These are phyloP conservation scores for Phylloboletellus chloephorus DNA, from an alignment of 1,284 basidiomycete genomes.

Conservation along the genomic window DNA sequence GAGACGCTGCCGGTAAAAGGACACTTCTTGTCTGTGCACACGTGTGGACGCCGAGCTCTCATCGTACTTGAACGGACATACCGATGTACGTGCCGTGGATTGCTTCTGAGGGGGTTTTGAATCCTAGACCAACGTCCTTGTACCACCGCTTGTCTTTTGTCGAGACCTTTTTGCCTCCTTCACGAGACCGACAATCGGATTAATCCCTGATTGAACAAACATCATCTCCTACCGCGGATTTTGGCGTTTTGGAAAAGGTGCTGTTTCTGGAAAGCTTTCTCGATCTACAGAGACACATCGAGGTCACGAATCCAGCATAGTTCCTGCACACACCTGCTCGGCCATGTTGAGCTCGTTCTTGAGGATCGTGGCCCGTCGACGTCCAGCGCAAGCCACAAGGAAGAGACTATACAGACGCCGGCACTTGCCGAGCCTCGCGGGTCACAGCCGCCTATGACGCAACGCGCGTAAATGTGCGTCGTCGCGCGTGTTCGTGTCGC, in stretches of 20 bases:
- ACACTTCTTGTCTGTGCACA: constrained; percentile 91
- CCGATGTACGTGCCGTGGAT: constrained; percentile 97
- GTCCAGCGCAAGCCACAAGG: constrained; percentile 38
- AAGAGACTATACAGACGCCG: constrained; percentile 48
- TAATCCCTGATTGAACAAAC: constrained; percentile 11
- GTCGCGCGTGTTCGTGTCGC: constrained; percentile 12
- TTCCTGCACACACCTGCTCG: constrained; percentile 26
- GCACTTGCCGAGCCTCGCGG: constrained; percentile 32
- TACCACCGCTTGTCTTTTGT: constrained; percentile 98
- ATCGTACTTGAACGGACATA: constrained; percentile 44
- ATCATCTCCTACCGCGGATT: constrained; percentile 65
- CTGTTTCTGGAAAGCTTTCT: constrained; percentile 97
- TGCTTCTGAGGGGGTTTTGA: constrained; percentile 95
- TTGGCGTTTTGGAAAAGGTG: constrained; percentile 98
- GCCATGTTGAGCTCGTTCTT: constrained; percentile 24
- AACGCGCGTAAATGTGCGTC: constrained; percentile 18
- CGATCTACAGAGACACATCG: constrained; percentile 51
- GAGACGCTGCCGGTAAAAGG: constrained; percentile 95
- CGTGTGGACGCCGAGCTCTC: constrained; percentile 2
- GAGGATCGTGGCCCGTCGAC: constrained; percentile 25
- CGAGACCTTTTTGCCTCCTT: constrained; percentile 83
- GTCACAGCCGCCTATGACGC: constrained; percentile 1
- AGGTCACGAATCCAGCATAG: background rate
- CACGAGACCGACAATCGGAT: constrained; percentile 14
- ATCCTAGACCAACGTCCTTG: constrained; percentile 96